These are phyloP conservation scores for Dactylonectria macrodidyma DNA, from an alignment of 2,329 filamentous ascomycete species.

Conservation along the genomic window DNA sequence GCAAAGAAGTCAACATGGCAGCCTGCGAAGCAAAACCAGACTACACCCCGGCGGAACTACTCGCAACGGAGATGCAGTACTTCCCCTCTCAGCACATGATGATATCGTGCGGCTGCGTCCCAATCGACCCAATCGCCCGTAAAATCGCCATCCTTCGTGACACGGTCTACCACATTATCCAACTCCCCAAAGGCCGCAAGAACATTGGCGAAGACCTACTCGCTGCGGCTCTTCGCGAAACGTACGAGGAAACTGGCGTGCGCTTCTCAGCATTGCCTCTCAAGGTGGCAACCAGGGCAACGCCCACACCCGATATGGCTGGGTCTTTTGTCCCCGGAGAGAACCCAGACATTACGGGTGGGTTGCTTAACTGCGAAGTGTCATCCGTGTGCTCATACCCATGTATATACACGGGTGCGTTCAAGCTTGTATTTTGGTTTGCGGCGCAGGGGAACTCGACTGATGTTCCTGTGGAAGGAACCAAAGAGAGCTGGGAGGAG, in stretches of 20 bases:
- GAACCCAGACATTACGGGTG: constrained; percentile 46
- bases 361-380: constrained; percentile 54
- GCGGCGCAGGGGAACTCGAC: constrained; percentile 53
- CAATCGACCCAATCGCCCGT: constrained; percentile 54
- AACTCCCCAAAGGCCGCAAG: constrained; percentile 65
- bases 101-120: constrained; percentile 64
- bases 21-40: constrained; percentile 22
- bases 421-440: constrained; percentile 60
- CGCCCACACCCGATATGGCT: constrained; percentile 43
- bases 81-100: constrained; percentile 59
- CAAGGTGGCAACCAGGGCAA: constrained; percentile 61
- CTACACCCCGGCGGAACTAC: constrained; percentile 1
- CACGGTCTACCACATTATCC: constrained; percentile 58
- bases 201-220: constrained; percentile 62
- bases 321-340: background rate
- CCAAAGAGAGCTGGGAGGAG: constrained; percentile 52
- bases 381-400: constrained; percentile 55
- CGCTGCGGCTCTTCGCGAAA: constrained; percentile 61
- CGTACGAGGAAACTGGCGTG: constrained; percentile 64
- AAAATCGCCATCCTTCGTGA: constrained; percentile 62
- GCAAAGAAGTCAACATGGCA: constrained; percentile 8
- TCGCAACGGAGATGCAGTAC: constrained; percentile 46
- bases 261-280: constrained; percentile 56
- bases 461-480: constrained; percentile 39
- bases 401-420: constrained; percentile 52